phyloP scores from a whole-genome alignment of 2,329 filamentous ascomycete species.

The Monosporascus sp. region DNA sequence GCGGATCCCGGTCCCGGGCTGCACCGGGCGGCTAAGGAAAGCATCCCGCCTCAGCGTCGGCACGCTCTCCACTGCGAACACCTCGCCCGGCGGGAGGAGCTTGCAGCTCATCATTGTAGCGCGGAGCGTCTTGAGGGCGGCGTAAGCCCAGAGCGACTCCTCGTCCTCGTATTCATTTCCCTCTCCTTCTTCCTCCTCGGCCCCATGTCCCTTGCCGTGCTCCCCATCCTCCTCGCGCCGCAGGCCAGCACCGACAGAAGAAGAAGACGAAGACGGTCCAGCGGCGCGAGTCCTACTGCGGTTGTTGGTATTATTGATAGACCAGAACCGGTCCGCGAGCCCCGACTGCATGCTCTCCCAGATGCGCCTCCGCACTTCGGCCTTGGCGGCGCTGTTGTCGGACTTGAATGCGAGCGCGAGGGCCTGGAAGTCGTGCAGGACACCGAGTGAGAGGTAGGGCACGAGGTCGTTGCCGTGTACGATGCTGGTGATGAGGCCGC shows the following conservation, averaged over 20 bases:
- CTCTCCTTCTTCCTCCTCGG: slow-evolving; percentile 52
- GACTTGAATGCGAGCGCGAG: slow-evolving; percentile 68
- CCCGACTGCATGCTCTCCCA: slow-evolving; percentile 61
- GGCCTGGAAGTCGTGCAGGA: slow-evolving; percentile 70
- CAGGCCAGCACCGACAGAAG: too few species aligned
- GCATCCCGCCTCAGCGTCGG: slow-evolving; percentile 63
- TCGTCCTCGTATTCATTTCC: background rate
- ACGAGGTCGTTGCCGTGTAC: slow-evolving; percentile 72
- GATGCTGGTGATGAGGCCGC: slow-evolving; percentile 69
- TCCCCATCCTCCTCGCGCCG: background rate
- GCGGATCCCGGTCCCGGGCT: background rate
- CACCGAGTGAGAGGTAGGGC: slow-evolving; percentile 66
- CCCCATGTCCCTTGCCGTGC: background rate
- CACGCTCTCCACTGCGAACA: slow-evolving; percentile 67
- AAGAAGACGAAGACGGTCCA: too few species aligned
- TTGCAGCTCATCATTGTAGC: slow-evolving; percentile 65
- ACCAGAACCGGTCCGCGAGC: slow-evolving; percentile 54
- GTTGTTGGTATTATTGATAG: slow-evolving; percentile 37
- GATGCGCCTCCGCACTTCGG: slow-evolving; percentile 61
- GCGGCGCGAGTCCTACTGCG: slow-evolving; percentile 11
- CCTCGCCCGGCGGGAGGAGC: slow-evolving; percentile 69
- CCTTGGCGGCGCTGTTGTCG: slow-evolving; percentile 62
- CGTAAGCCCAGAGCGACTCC: slow-evolving; percentile 61
- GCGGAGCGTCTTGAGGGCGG: slow-evolving; percentile 61
- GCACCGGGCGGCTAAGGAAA: slow-evolving; percentile 42